Evolutionary conservation across 2,329 filamentous ascomycete genomes (phyloP), one percentile per base, ranked within the genome.

Genomic region (Boeremia lycopersici): DNA sequence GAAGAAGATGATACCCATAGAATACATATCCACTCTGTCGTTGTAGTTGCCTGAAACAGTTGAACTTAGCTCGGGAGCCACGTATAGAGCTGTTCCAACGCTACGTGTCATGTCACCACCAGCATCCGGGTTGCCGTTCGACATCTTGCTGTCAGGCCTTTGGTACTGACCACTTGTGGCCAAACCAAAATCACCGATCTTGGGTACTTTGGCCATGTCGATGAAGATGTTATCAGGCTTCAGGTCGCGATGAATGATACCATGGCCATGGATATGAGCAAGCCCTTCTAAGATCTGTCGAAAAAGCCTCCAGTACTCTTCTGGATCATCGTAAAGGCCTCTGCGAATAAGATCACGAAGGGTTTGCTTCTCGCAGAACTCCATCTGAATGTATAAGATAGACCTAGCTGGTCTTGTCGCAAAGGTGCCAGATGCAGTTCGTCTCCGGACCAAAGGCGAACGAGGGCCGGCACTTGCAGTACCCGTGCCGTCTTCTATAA

Each of bases 161-260:
- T 86, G 83, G 61, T 89, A 87, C 65, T 96, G 91, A 0, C 91
- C 91, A 60, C 89, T 95, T 0, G 93, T 98, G 15, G 95, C 95
- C 31, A 99, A 81, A 4, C 95, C 95, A 74, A 99, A 98, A 69
- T 99, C 95, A 38, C 95, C 95, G 64, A 99, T 97, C 63, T 96
- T 95, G 33, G 96, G 92, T 64, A 96, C 95, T 60, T 92, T 91
- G 2, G 88, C 84, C 7, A 89, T 86, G 67, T 98, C 93, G 61
- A 99, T 96, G 76, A 99, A 99, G 28, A 99, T 88, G 62, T 99
- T 99, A 70, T 98, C 95, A 0, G 95, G 95, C 72, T 99, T 99
- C 26, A 99, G 81, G 73, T 99, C 95, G 8, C 95, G 89, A 73
- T 99, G 95, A 12, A 98, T 95, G 61, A 99, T 96, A 44, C 90